Evolutionary conservation across 352 stramenopile genomes (phyloP).

Genomic region (Albugo candida): DNA sequence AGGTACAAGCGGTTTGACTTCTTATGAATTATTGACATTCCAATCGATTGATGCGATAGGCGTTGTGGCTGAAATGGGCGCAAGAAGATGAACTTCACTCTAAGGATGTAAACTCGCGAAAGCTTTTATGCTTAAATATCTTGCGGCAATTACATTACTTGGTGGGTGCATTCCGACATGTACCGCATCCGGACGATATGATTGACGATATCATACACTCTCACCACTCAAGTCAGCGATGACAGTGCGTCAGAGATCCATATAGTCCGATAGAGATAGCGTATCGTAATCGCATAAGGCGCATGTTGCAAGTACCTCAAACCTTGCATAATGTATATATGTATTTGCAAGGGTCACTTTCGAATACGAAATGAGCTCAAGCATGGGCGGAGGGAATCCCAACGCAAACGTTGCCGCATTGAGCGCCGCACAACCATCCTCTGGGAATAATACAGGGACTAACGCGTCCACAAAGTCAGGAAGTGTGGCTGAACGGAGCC

Average conservation of each 20-base stretch:
- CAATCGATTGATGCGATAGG: slow-evolving; percentile 9
- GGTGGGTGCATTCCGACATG: slow-evolving; percentile 46
- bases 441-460: no score
- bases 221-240: background rate
- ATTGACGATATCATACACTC: slow-evolving; percentile 29
- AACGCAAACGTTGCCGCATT: no score
- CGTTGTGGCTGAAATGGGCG: slow-evolving; percentile 24
- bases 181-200: slow-evolving; percentile 29
- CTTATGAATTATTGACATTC: background rate
- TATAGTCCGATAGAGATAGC: no score
- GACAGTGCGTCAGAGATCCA: background rate
- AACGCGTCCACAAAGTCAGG: no score
- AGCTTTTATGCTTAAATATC: slow-evolving; percentile 26
- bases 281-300: no score
- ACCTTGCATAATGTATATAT: no score
- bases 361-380: no score
- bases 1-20: slow-evolving; percentile 1
- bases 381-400: no score
- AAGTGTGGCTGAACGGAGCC: slow-evolving; percentile 58
- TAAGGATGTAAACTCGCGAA: slow-evolving; percentile 13
- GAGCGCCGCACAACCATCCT: no score
- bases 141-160: slow-evolving; percentile 57
- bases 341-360: no score
- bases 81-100: background rate
- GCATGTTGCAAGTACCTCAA: no score